Evolutionary conservation across 257 asterid genomes (phyloP).

Genomic region (Scutellaria galericulata): DNA sequence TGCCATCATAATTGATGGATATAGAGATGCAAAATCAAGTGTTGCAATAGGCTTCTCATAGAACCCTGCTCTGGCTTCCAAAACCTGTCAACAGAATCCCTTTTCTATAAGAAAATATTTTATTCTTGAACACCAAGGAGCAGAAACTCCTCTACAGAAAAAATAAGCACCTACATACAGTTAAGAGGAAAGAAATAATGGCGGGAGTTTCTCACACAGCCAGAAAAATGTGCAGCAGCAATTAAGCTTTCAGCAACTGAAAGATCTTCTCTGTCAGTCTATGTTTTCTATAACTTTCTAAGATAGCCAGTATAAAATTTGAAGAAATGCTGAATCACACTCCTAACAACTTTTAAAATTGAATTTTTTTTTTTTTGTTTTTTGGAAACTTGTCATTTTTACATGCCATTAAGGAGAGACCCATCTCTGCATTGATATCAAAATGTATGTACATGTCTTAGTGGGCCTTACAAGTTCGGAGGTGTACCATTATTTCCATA

Average conservation of each 20-base stretch:
- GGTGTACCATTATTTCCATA: too few relatives aligned
- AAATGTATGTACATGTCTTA: too few relatives aligned
- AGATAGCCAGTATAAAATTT: conserved; percentile 3
- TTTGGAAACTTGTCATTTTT: too few relatives aligned
- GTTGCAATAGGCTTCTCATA: conserved; percentile 98
- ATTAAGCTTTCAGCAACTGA: conserved; percentile 4
- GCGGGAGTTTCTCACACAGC: conserved; percentile 16
- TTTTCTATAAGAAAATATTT: conserved; percentile 31
- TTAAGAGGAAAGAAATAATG: conserved; percentile 1
- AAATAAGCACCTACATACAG: not conserved
- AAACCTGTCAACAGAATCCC: conserved; percentile 61
- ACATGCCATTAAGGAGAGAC: too few relatives aligned
- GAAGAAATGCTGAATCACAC: conserved; percentile 11
- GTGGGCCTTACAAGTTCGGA: too few relatives aligned
- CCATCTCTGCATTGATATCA: too few relatives aligned
- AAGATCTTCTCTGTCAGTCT: not conserved
- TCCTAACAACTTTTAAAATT: conserved; percentile 13
- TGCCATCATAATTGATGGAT: conserved; percentile 99
- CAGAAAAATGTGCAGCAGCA: conserved; percentile 22
- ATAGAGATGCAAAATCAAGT: conserved; percentile 96
- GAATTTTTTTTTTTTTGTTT: too few relatives aligned
- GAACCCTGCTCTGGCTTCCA: conserved; percentile 93
- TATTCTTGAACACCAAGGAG: conserved; percentile 15
- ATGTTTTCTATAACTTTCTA: conserved; percentile 9
- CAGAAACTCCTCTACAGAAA: conserved; percentile 24